A percentile compares a stretch with the other conserved stretches of the same genome.
These are phyloP conservation scores for Eimeria necatrix DNA, from an alignment of 169 alveolate species.

Conservation along the genomic window DNA sequence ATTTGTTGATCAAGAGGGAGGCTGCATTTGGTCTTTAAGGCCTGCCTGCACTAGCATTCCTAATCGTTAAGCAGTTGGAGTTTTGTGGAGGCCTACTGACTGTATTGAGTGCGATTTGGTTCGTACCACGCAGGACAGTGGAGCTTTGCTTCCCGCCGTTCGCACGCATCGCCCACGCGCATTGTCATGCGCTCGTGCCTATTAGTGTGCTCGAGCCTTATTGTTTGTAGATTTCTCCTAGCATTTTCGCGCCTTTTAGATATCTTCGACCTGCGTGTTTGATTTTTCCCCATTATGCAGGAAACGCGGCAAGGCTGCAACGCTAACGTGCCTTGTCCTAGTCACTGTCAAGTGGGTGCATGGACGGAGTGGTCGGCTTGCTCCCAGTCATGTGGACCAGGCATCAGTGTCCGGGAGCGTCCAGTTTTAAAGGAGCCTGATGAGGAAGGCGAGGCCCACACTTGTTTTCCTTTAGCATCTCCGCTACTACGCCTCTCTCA, in stretches of 20 bases:
- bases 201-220: no score
- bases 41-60: no score
- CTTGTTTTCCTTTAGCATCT: not conserved
- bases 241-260: not conserved
- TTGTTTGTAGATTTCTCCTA: not conserved
- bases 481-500: not conserved
- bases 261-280: not conserved
- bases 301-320: constrained; percentile 83
- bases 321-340: constrained; percentile 81
- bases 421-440: constrained; percentile 78
- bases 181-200: no score
- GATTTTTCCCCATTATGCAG: constrained; percentile 76
- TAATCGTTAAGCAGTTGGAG: no score
- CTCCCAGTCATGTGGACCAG: constrained; percentile 83
- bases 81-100: no score
- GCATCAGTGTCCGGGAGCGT: constrained; percentile 78
- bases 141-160: no score
- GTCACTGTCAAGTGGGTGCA: constrained; percentile 82
- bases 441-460: constrained; percentile 32
- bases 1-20: no score
- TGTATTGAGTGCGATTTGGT: no score
- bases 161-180: no score
- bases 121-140: no score
- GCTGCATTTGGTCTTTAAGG: no score
- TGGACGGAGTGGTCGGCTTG: constrained; percentile 85